phyloP scores from a whole-genome alignment of 1,284 basidiomycete species.

The Quambalaria eucalypti region DNA sequence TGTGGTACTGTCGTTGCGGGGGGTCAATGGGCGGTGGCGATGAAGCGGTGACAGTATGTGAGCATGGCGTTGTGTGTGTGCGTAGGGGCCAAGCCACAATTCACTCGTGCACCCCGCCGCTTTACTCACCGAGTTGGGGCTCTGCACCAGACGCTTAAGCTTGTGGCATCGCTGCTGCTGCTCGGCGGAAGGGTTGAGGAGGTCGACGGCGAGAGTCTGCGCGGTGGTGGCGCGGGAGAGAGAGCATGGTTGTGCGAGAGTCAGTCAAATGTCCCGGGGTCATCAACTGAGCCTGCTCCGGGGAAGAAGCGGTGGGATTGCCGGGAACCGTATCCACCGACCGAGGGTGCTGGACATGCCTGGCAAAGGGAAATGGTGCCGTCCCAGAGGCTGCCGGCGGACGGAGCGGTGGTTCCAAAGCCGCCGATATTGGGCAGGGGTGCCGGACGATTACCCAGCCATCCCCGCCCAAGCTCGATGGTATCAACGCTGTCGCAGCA shows the following conservation, averaged over 20 bases:
- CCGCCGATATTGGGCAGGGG: too few species aligned
- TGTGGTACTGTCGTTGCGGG: conserved; percentile 70
- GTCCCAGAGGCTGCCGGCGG: too few species aligned
- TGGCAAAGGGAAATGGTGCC: too few species aligned
- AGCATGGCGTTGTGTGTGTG: too few species aligned
- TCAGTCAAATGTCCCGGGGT: neutral
- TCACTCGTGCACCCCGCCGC: neutral
- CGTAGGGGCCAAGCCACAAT: neutral
- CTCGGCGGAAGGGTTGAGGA: conserved; percentile 88
- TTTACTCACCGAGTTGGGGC: conserved; percentile 46
- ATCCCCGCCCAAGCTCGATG: too few species aligned
- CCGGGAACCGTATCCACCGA: too few species aligned
- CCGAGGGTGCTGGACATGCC: too few species aligned
- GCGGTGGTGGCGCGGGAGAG: conserved; percentile 12
- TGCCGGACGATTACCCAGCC: too few species aligned
- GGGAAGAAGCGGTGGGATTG: too few species aligned
- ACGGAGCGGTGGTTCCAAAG: too few species aligned
- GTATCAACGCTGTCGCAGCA: too few species aligned
- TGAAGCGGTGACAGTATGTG: neutral
- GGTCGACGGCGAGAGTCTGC: conserved; percentile 94
- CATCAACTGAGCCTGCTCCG: too few species aligned
- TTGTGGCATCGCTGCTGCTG: conserved; percentile 68
- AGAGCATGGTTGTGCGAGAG: conserved; percentile 13
- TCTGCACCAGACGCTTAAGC: conserved; percentile 98
- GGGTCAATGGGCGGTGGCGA: conserved; percentile 39